phyloP scores from a whole-genome alignment of 805 yeast species.

The Saccharomycopsis amapae region DNA sequence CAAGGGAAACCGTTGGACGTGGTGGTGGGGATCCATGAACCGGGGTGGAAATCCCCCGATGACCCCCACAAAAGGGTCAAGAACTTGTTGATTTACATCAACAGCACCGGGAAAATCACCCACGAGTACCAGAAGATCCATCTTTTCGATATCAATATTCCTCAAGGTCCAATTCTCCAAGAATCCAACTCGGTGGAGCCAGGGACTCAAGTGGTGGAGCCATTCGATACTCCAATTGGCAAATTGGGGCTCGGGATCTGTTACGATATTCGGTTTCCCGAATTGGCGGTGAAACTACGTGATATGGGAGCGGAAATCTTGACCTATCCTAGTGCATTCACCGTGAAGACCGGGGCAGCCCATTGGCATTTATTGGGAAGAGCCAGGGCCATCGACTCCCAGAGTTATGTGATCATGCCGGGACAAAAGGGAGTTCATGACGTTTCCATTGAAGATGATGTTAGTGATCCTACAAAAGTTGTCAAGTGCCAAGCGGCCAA shows the following conservation, averaged over 20 bases:
- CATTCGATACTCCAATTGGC: slow-evolving; percentile 55
- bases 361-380: slow-evolving; percentile 81
- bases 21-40: slow-evolving; percentile 87
- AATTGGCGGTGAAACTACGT: slow-evolving; percentile 58
- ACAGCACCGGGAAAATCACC: slow-evolving; percentile 53
- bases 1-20: slow-evolving; percentile 47
- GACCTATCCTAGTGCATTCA: slow-evolving; percentile 89
- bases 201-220: slow-evolving; percentile 47
- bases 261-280: slow-evolving; percentile 86
- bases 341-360: slow-evolving; percentile 81
- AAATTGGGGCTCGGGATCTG: slow-evolving; percentile 70
- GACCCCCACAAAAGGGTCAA: slow-evolving; percentile 40
- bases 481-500: slow-evolving; percentile 7
- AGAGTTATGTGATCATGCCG: slow-evolving; percentile 80
- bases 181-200: slow-evolving; percentile 80
- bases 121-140: slow-evolving; percentile 81
- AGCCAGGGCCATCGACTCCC: slow-evolving; percentile 85
- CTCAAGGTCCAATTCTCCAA: slow-evolving; percentile 71
- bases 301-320: slow-evolving; percentile 67
- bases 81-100: slow-evolving; percentile 70
- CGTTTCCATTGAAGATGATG: slow-evolving; percentile 32
- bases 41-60: slow-evolving; percentile 35
- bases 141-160: slow-evolving; percentile 79
- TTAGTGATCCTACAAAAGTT: slow-evolving; percentile 21
- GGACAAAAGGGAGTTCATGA: slow-evolving; percentile 81